These are phyloP conservation scores for Melampsora americana DNA, from an alignment of 1,284 basidiomycete genomes.

Conservation along the genomic window DNA sequence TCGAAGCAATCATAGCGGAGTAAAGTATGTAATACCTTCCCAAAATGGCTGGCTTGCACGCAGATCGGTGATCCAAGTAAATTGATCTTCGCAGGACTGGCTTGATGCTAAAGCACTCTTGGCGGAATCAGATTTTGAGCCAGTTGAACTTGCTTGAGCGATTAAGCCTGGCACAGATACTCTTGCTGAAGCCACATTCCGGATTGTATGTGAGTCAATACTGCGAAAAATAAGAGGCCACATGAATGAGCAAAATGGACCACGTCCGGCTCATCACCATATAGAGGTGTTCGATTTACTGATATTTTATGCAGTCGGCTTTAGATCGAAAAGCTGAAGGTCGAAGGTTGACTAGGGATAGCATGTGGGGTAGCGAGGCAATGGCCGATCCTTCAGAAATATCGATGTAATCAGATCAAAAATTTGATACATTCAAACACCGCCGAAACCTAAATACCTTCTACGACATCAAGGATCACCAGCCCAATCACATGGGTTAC, in stretches of 20 bases:
- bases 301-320: constrained; percentile 89
- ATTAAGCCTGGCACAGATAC: constrained; percentile 78
- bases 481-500: constrained; percentile 76
- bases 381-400: constrained; percentile 67
- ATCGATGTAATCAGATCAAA: not conserved
- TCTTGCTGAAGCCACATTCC: constrained; percentile 73
- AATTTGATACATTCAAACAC: not conserved
- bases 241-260: not conserved
- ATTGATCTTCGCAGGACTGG: not conserved
- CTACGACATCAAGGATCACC: constrained; percentile 88
- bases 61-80: constrained; percentile 77
- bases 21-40: too few relatives aligned
- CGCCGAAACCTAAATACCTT: constrained; percentile 58
- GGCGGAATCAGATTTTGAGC: too few relatives aligned
- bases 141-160: too few relatives aligned
- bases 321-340: constrained; percentile 78
- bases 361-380: constrained; percentile 86
- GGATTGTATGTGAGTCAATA: constrained; percentile 70
- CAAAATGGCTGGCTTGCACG: constrained; percentile 82
- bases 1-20: too few relatives aligned
- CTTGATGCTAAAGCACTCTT: not conserved
- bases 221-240: constrained; percentile 57
- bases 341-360: constrained; percentile 74
- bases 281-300: constrained; percentile 59
- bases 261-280: not conserved